Conservation (phyloP, 371 early-diverging fungal species). For the Zancudomyces culisetae region DNA sequence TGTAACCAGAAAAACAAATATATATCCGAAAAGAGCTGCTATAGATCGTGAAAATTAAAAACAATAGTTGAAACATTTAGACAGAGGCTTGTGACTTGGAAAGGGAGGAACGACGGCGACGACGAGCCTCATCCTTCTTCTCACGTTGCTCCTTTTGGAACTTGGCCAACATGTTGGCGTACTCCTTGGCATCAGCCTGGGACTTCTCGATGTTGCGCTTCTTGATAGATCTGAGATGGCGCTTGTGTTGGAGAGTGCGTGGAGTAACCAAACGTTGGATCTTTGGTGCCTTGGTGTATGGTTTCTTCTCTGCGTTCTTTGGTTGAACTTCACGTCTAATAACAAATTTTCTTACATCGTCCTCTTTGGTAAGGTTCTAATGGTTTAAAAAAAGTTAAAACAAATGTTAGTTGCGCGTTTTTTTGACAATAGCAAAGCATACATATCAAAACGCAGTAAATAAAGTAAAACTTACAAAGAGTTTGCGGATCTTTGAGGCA, state of each 20-base stretch:
- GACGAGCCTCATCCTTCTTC: constrained; percentile 34
- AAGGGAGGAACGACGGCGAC: constrained; percentile 23
- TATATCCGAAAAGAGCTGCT: too few species aligned
- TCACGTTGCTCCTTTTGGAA: constrained; percentile 78
- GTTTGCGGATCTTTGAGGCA: constrained; percentile 94
- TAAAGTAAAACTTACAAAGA: constrained; percentile 35
- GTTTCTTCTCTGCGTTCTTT: constrained; percentile 74
- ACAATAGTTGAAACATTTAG: neutral
- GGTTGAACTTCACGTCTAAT: constrained; percentile 83
- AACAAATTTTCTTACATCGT: constrained; percentile 95
- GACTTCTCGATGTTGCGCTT: constrained; percentile 51
- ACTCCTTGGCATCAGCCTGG: constrained; percentile 74
- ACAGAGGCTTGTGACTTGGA: constrained; percentile 5
- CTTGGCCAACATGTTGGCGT: constrained; percentile 76
- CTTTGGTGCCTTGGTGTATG: constrained; percentile 83
- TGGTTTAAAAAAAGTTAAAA: neutral
- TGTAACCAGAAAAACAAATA: too few species aligned
- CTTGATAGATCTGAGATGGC: constrained; percentile 69
- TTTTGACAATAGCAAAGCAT: neutral
- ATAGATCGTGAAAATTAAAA: too few species aligned
- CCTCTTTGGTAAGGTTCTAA: constrained; percentile 71
- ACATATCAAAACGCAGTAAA: constrained; percentile 24
- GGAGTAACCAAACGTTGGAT: constrained; percentile 97
- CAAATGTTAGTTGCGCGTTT: neutral
- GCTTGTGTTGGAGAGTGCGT: constrained; percentile 82